Percentiles rank a stretch among this genome's conserved stretches.
Evolutionary conservation across 257 asterid genomes (phyloP).

Genomic region (Solanum chilense): DNA sequence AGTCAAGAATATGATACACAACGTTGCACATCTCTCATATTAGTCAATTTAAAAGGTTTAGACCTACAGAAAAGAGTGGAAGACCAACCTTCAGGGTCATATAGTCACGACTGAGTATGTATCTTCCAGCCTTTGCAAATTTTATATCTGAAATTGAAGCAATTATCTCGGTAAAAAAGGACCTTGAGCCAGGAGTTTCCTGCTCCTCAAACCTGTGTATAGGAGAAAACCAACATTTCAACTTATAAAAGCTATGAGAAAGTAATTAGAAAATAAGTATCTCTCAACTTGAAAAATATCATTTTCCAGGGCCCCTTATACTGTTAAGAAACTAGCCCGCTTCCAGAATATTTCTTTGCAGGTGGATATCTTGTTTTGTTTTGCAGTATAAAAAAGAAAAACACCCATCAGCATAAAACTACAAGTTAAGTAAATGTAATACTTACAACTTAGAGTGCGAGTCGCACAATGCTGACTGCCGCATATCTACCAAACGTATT

Average conservation of each 20-base stretch:
- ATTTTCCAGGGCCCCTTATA: not conserved
- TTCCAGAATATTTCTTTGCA: not conserved
- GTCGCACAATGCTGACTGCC: conserved; percentile 87
- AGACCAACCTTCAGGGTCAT: conserved; percentile 92
- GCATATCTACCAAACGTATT: conserved; percentile 78
- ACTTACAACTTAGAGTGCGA: conserved; percentile 79
- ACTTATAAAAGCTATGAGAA: conserved; percentile 3
- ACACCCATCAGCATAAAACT: not conserved
- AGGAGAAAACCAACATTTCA: conserved; percentile 18
- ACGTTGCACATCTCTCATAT: not conserved
- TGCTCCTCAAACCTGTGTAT: conserved; percentile 90
- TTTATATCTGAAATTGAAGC: conserved; percentile 98
- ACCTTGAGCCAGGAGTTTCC: conserved; percentile 97
- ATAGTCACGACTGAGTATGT: conserved; percentile 94
- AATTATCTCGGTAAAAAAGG: conserved; percentile 99
- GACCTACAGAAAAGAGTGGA: not conserved
- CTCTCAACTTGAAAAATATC: not conserved
- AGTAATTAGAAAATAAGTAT: not conserved
- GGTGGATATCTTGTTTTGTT: not conserved
- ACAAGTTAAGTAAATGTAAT: not conserved
- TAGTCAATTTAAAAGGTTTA: not conserved
- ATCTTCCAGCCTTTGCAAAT: conserved; percentile 90
- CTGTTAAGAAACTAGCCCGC: not conserved
- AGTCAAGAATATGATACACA: not conserved
- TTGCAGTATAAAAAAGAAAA: not conserved